phyloP scores from a whole-genome alignment of 2,329 filamentous ascomycete species.

The Penicillium sp. region DNA sequence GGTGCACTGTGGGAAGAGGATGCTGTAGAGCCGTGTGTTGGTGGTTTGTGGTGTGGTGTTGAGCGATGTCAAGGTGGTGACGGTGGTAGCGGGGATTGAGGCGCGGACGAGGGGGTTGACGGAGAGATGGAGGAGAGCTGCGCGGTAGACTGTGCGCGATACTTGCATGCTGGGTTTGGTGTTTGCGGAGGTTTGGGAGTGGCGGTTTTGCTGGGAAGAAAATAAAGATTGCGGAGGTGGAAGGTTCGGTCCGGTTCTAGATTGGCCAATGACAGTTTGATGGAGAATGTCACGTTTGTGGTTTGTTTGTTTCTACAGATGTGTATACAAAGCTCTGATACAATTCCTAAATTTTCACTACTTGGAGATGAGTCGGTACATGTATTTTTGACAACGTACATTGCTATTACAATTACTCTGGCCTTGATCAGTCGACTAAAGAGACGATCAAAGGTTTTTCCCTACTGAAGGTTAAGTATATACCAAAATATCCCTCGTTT shows the following conservation, averaged over 20 bases:
- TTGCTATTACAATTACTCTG: too few relatives aligned
- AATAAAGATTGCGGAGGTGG: slow-evolving; percentile 3
- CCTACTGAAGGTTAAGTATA: too few relatives aligned
- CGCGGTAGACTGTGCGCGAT: slow-evolving; percentile 29
- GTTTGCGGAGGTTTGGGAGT: not conserved
- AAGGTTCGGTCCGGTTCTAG: not conserved
- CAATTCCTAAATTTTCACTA: too few relatives aligned
- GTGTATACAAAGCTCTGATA: too few relatives aligned
- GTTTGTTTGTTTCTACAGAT: too few relatives aligned
- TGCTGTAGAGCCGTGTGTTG: slow-evolving; percentile 22
- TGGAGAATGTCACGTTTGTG: too few relatives aligned
- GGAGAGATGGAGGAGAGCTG: slow-evolving; percentile 29
- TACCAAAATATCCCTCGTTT: too few relatives aligned
- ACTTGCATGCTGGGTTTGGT: slow-evolving; percentile 26
- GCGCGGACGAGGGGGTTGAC: slow-evolving; percentile 24
- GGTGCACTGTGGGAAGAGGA: slow-evolving; percentile 33
- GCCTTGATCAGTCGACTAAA: too few relatives aligned
- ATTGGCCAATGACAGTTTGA: not conserved
- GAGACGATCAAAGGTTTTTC: too few relatives aligned
- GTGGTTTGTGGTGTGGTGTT: slow-evolving; percentile 5
- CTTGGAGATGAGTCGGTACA: too few relatives aligned
- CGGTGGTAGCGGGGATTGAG: slow-evolving; percentile 6
- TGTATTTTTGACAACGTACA: too few relatives aligned
- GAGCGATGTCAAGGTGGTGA: slow-evolving; percentile 4
- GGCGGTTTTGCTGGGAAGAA: not conserved